A percentile compares a stretch with the other conserved stretches of the same genome.
Conservation (phyloP, 371 early-diverging fungal species). For the Dinochytrium kinnereticum region DNA sequence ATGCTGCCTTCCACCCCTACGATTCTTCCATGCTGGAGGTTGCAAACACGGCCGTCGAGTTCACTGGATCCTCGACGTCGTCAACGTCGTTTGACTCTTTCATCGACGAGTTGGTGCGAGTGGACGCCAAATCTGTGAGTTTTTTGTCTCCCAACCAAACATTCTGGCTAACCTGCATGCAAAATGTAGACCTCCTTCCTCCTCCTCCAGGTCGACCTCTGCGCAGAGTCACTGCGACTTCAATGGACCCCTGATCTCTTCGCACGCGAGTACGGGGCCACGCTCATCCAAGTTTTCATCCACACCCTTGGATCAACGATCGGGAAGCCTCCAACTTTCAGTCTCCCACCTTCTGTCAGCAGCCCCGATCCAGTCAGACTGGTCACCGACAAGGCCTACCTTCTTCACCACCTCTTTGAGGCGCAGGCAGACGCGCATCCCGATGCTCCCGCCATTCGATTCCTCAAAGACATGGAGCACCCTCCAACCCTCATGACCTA, state of each 20-base stretch:
- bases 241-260: conserved; percentile 1
- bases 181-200: not conserved
- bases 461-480: not conserved
- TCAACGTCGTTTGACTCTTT: not conserved
- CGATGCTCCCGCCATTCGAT: conserved; percentile 15
- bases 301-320: not conserved
- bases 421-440: not conserved
- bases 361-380: not conserved
- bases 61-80: not conserved
- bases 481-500: conserved; percentile 32
- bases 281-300: not conserved
- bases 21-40: not conserved
- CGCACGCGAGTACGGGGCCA: not conserved
- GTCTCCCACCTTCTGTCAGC: not conserved
- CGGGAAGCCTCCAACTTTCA: not conserved
- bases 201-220: not conserved
- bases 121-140: not conserved
- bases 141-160: not conserved
- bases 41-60: not conserved
- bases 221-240: not conserved
- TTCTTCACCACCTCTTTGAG: conserved; percentile 15
- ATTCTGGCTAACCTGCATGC: not conserved
- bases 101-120: not conserved
- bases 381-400: not conserved
- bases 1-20: not conserved